phyloP scores from a whole-genome alignment of 2,329 filamentous ascomycete genomes.

The Fusarium pseudograminearum region DNA sequence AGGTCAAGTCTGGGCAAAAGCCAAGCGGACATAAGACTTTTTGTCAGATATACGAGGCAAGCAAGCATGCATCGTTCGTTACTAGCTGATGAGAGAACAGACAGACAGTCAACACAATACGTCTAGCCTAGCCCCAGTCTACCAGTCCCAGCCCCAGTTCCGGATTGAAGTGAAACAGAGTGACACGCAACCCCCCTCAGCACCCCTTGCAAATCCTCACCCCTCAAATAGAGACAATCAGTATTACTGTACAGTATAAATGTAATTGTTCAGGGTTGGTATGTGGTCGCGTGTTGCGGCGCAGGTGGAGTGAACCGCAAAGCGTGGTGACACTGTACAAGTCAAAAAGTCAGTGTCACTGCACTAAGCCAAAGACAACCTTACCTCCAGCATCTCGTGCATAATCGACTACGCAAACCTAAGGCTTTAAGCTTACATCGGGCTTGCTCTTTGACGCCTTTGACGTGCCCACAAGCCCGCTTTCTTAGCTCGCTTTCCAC shows the following conservation, averaged over 20 bases:
- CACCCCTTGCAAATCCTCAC: constrained; percentile 1
- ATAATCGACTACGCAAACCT: constrained; percentile 5
- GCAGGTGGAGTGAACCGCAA: constrained; percentile 3
- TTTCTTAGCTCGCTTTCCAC: not conserved
- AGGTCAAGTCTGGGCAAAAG: constrained; percentile 39
- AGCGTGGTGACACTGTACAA: not conserved
- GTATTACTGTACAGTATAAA: not conserved
- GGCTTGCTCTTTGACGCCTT: constrained; percentile 2
- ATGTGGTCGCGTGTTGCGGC: constrained; percentile 42
- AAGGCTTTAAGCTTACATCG: constrained; percentile 8
- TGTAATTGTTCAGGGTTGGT: constrained; percentile 32
- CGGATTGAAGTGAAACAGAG: constrained; percentile 37
- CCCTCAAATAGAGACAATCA: not conserved
- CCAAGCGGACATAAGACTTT: constrained; percentile 40
- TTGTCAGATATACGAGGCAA: constrained; percentile 20
- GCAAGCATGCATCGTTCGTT: not conserved
- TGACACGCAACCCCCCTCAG: constrained; percentile 34
- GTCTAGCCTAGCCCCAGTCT: constrained; percentile 4
- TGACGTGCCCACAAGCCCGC: not conserved
- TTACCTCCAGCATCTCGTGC: constrained; percentile 4
- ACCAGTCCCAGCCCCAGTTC: constrained; percentile 15
- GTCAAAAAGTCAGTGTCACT: not conserved
- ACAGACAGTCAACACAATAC: not conserved
- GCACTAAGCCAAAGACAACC: not conserved
- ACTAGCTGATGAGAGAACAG: constrained; percentile 20